Conservation (phyloP, 352 stramenopile species). For the Pythium brassicae region DNA sequence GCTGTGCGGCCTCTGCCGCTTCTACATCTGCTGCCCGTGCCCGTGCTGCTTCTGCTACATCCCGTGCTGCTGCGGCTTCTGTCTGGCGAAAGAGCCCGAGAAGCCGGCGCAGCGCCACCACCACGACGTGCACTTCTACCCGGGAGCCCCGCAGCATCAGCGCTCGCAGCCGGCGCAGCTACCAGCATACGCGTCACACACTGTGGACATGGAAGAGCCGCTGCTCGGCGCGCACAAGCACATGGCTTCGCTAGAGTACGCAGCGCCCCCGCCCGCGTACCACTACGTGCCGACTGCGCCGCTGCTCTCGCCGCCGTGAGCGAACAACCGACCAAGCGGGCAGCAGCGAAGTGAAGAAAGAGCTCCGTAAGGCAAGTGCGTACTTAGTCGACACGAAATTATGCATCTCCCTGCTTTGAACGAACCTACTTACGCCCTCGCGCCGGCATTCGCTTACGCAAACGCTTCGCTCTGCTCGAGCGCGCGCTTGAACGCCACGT, state of each 20-base stretch:
- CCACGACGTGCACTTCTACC: constrained; percentile 4
- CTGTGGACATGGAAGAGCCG: constrained; percentile 65
- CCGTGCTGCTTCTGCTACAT: constrained; percentile 17
- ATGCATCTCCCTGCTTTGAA: neutral
- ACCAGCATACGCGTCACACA: constrained; percentile 22
- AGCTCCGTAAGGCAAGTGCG: too few relatives aligned
- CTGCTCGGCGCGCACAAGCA: constrained; percentile 43
- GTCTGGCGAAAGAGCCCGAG: constrained; percentile 16
- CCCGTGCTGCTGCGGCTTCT: constrained; percentile 40
- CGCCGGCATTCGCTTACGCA: constrained; percentile 2
- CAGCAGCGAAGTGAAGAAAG: too few relatives aligned
- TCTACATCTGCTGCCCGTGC: constrained; percentile 4
- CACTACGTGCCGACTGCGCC: constrained; percentile 65
- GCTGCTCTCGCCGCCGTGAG: constrained; percentile 21
- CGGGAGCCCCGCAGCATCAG: neutral
- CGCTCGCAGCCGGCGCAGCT: constrained; percentile 1
- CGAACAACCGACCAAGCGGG: too few relatives aligned
- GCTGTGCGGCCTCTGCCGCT: constrained; percentile 16
- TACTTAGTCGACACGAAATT: too few relatives aligned
- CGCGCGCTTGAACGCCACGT: constrained; percentile 10
- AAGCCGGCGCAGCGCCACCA: neutral
- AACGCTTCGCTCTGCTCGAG: constrained; percentile 15
- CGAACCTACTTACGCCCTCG: neutral
- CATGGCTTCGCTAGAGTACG: constrained; percentile 26
- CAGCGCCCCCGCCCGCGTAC: constrained; percentile 39